Evolutionary conservation across 192 early-diverging fungal genomes (phyloP), one percentile per base, ranked within the genome.

Genomic region (Podila epigama): DNA sequence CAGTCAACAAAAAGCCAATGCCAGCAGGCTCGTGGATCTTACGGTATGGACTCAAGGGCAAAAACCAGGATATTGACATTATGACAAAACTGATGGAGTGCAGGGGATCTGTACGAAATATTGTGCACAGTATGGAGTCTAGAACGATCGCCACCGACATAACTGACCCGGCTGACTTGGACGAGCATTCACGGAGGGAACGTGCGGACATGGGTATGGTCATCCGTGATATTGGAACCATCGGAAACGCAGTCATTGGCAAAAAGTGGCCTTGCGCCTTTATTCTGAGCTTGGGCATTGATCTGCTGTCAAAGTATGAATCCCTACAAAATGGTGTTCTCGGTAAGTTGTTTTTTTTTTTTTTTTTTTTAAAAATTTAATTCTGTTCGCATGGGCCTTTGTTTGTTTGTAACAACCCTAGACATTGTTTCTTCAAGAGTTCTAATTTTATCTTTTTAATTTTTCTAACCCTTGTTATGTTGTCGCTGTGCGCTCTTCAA

Each of bases 1-100:
- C 62, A n/a, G 80, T 86, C 44, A 83, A 83, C 29, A 88, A 82
- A 53, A 84, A 83, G 54, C 22, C 25, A 0, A 59, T 84, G 5
- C 68, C 88, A 2, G 84, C 81, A 32, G 79, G 81, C 1, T 69
- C 80, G 5, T 73, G 81, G 36, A 84, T 91, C 8, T 55, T 90
- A 3, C 88, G 88, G 39, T 88, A 91, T 62, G 78, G 83, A 15
- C 53, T 92, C 35, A 94, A 91, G 75, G 86, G 90, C 68, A 71
- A 61, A 28, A 85, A 82, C 37, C 44, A 55, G 25, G 75, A 80
- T 59, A 77, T 82, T 4, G 69, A 66, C 57, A 81, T 67, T 12
- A 60, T 82, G 10, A 62, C 73, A 4, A 84, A 70, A 34, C 39
- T 84, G 28, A 68, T 70, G 59, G 66, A 81, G 16, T 62, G 60